Evolutionary conservation across 2,329 filamentous ascomycete genomes (phyloP).

Genomic region (Arachnomyces sp.): DNA sequence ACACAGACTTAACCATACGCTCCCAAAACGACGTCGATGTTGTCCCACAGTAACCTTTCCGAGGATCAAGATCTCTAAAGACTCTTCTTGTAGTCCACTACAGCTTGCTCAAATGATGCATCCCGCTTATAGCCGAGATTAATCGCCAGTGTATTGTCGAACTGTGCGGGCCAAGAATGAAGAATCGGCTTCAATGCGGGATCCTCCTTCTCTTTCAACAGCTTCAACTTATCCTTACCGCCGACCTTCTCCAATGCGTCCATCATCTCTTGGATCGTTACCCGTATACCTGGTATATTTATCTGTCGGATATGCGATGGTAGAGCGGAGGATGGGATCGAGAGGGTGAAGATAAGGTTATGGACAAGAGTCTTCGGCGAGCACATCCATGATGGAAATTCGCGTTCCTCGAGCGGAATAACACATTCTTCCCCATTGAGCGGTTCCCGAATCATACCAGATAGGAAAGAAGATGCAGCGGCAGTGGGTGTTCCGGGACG

Average conservation of each 20-base stretch:
- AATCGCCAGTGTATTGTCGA: constrained; percentile 47
- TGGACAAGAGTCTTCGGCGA: constrained; percentile 46
- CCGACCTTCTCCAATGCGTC: constrained; percentile 49
- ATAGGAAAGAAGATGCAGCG: constrained; percentile 57
- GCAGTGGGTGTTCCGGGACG: constrained; percentile 53
- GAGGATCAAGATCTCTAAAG: constrained; percentile 12
- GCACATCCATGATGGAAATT: constrained; percentile 48
- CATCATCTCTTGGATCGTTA: constrained; percentile 51
- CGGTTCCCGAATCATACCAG: constrained; percentile 58
- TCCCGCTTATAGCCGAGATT: constrained; percentile 47
- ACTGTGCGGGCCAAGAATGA: constrained; percentile 49
- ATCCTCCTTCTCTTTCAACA: constrained; percentile 47
- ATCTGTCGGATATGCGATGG: constrained; percentile 44
- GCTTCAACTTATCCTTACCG: constrained; percentile 43
- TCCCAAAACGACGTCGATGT: no score
- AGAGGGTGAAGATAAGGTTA: constrained; percentile 47
- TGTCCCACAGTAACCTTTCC: neutral
- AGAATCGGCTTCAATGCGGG: constrained; percentile 46
- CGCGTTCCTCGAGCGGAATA: constrained; percentile 44
- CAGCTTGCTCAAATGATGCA: constrained; percentile 46
- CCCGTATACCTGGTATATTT: constrained; percentile 49
- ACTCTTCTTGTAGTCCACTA: constrained; percentile 48
- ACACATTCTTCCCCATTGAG: constrained; percentile 48
- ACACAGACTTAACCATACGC: no score
- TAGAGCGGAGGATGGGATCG: constrained; percentile 33